phyloP scores from a whole-genome alignment of 176 grass and related monocot species.

The Leersia perrieri region DNA sequence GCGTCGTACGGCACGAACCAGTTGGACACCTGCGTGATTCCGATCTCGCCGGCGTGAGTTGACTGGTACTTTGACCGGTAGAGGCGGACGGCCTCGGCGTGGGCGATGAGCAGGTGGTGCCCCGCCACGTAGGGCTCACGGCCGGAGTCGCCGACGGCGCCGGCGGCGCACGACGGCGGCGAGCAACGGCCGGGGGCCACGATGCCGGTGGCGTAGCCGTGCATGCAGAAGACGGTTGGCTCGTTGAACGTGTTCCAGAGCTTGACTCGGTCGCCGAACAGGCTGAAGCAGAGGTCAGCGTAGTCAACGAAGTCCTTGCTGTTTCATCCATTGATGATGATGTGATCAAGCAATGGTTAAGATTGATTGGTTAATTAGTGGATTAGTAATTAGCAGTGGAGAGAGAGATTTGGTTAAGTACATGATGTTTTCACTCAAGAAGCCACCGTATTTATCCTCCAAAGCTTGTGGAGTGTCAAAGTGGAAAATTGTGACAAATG shows the following conservation, averaged over 20 bases:
- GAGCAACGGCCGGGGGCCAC: constrained; percentile 45
- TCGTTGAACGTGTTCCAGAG: constrained; percentile 66
- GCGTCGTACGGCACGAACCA: constrained; percentile 57
- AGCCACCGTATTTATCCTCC: too few relatives aligned
- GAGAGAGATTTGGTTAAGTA: too few relatives aligned
- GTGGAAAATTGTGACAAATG: constrained; percentile 43
- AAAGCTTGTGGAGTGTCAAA: too few relatives aligned
- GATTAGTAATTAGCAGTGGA: too few relatives aligned
- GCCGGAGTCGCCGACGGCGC: constrained; percentile 37
- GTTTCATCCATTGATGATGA: too few relatives aligned
- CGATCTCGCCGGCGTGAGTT: constrained; percentile 56
- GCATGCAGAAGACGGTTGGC: constrained; percentile 31
- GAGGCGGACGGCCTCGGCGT: constrained; percentile 40
- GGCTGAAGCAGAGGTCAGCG: constrained; percentile 49
- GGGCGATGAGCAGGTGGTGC: constrained; percentile 56
- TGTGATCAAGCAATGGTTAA: too few relatives aligned
- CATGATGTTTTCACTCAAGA: too few relatives aligned
- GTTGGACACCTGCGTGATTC: constrained; percentile 42
- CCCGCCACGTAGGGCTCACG: constrained; percentile 62
- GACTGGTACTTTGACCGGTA: constrained; percentile 56
- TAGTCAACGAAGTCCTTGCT: constrained; percentile 46
- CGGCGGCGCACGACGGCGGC: constrained; percentile 28
- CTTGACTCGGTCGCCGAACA: constrained; percentile 62
- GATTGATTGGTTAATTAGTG: too few relatives aligned
- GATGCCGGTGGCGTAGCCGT: constrained; percentile 28